These are phyloP conservation scores for Pulveroboletus sp. DNA, from an alignment of 768 basidiomycete genomes.

Conservation along the genomic window DNA sequence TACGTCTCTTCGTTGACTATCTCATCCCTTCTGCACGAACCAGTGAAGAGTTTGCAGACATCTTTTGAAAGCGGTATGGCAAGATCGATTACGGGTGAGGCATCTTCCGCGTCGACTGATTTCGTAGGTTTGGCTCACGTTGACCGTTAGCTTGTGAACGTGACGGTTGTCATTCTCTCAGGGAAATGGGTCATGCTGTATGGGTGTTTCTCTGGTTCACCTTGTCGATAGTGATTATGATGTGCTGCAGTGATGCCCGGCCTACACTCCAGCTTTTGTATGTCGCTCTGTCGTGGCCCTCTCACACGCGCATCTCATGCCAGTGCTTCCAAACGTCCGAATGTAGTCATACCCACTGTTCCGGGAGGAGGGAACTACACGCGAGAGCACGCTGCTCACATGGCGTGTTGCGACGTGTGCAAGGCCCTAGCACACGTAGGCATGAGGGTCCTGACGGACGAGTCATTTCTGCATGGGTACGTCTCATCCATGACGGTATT, in stretches of 20 bases:
- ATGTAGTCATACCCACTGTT: conserved; percentile 66
- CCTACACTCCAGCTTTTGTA: conserved; percentile 61
- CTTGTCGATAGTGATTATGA: not conserved
- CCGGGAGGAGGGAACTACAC: conserved; percentile 76
- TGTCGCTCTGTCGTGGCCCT: conserved; percentile 1
- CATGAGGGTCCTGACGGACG: conserved; percentile 61
- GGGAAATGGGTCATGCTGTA: conserved; percentile 67
- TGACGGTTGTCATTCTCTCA: conserved; percentile 1
- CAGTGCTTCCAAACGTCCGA: no score
- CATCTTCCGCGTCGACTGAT: conserved; percentile 72
- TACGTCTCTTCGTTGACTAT: not conserved
- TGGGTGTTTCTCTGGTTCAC: not conserved
- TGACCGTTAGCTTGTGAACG: not conserved
- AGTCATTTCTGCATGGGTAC: conserved; percentile 54
- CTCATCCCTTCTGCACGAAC: not conserved
- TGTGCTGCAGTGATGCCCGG: conserved; percentile 47
- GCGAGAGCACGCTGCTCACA: conserved; percentile 54
- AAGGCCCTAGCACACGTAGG: conserved; percentile 69
- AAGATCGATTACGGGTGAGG: conserved; percentile 59
- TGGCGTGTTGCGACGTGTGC: conserved; percentile 59
- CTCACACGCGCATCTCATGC: not conserved
- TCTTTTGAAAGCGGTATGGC: conserved; percentile 57
- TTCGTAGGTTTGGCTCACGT: conserved; percentile 50
- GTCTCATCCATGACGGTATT: conserved; percentile 3
- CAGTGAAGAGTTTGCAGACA: conserved; percentile 58